Evolutionary conservation across 805 yeast genomes (phyloP), one percentile per base, ranked within the genome.

Genomic region (Nakazawaea wyomingensis): DNA sequence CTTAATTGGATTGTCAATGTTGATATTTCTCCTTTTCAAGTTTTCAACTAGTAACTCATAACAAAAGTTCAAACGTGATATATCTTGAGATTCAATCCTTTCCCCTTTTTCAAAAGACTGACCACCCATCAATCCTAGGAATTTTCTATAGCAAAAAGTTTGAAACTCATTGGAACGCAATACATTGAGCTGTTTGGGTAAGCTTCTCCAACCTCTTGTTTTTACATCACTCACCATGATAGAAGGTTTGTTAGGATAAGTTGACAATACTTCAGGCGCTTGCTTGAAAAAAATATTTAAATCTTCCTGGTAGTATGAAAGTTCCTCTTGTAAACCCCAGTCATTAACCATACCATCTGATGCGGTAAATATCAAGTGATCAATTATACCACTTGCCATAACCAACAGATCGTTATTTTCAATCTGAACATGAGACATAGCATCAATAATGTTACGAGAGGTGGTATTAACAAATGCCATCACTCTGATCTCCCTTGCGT

Each of bases 361-460:
- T 14, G 48, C 48, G 33, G 53, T 52, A 52, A 52, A 62, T 28
- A 46, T 44, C 14, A 80, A 46, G 46, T 71, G 72, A 57, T 82
- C 90, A 20, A 82, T 71, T 1, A 83, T 64, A 2, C 90, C 93
- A 54, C 85, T 79, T 5, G 82, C 67, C 18, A 80, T 56, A 1
- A 77, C 65, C 37, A 62, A 60, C 7, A 62, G 53, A 3, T 52
- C 48, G 2, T 39, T 34, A 9, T 55, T 51, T 2, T 39, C 43
- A 4, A 50, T 47, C 8, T 35, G 32, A 0, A 41, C 34, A 1
- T 42, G 40, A 31, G 46, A 34, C 11, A 39, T 46, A 24, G 20
- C 27, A 16, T 35, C 43, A 4, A 48, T 34, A 39, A 48, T 29
- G 0, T 54, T 46, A 4, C 49, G 41, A 18, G 39, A 34, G 26